These are phyloP conservation scores for Hypoxylon sp. DNA, from an alignment of 2,329 filamentous ascomycete genomes.

Conservation along the genomic window DNA sequence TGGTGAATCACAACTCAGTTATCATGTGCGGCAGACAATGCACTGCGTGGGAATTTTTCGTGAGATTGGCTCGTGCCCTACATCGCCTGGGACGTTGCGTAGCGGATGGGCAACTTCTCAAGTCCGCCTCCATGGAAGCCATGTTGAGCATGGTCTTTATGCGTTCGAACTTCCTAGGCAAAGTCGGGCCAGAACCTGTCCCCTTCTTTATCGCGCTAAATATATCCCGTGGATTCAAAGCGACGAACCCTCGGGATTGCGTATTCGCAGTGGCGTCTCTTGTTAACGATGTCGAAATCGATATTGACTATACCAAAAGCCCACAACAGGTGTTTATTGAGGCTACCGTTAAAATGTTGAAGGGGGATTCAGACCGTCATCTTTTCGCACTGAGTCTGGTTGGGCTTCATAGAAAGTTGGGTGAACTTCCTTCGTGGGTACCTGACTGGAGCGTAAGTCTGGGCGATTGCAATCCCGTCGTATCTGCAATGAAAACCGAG, in stretches of 20 bases:
- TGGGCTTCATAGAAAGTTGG: neutral
- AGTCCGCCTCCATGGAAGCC: neutral
- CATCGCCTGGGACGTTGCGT: too few relatives aligned
- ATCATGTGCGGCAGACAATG: neutral
- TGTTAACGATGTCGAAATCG: neutral
- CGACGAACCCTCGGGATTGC: neutral
- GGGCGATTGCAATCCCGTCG: too few relatives aligned
- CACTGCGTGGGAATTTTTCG: too few relatives aligned
- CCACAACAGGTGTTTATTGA: neutral
- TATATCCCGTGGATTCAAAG: neutral
- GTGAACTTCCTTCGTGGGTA: neutral
- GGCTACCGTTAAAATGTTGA: neutral
- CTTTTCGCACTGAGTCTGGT: neutral
- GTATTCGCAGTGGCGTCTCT: neutral
- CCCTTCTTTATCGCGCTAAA: neutral
- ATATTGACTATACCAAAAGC: neutral
- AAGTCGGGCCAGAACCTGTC: neutral
- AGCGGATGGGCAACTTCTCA: neutral
- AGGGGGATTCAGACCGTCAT: neutral
- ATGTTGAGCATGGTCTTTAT: neutral
- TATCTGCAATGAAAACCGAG: too few relatives aligned
- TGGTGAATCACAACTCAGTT: neutral
- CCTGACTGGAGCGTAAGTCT: neutral
- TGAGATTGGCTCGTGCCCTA: too few relatives aligned
- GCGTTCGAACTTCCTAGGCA: neutral